Evolutionary conservation across 129 eudicot species (phyloP), one percentile per base, ranked within the genome.

Genomic region (Escallonia rubra): DNA sequence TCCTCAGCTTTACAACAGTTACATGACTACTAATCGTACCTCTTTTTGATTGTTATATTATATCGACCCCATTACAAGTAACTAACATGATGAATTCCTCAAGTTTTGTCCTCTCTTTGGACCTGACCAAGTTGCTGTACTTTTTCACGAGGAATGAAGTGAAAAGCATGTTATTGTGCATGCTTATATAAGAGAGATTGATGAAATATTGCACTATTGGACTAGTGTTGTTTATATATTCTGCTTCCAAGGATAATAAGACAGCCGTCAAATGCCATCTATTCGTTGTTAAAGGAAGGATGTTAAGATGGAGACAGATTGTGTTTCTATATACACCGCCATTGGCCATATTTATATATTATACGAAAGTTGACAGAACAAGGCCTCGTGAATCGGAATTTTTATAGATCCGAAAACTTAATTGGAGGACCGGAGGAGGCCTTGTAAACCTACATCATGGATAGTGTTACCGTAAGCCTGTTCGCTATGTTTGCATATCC

Each of bases 231-330:
- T 23, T 23, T 23, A 23, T 43, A 53, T 74, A 74, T 74, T 74
- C 79, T 74, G 41, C 7, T 15, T 60, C 74, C 79, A 74, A 74
- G 52, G 50, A 58, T 66, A 67, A 74, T 56, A 59, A 74, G 68
- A 59, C 57, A 50, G 62, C 71, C 67, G 9, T 64, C 63, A 64
- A 46, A 56, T 65, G 59, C 23, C 65, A 43, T 73, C 10, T 14
- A 38, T 65, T 66, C 10, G 40, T 73, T 64, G 64, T 58, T 49
- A 11, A 54, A 72, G 52, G 57, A 12, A 11, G 68, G 68, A 62
- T 54, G 63, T 23, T 23, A 23, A 23, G 34, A 23, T 23, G 34
- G 1, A 23, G 34, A 23, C 34, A 23, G 34, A 23, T 23, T 23
- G 34, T 23, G 34, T 23, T 23, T 23, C 34, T 23, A 23, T 23